Base-by-base conservation (phyloP, 495 filamentous ascomycete species). In the Penicillium robsamsonii region DNA sequence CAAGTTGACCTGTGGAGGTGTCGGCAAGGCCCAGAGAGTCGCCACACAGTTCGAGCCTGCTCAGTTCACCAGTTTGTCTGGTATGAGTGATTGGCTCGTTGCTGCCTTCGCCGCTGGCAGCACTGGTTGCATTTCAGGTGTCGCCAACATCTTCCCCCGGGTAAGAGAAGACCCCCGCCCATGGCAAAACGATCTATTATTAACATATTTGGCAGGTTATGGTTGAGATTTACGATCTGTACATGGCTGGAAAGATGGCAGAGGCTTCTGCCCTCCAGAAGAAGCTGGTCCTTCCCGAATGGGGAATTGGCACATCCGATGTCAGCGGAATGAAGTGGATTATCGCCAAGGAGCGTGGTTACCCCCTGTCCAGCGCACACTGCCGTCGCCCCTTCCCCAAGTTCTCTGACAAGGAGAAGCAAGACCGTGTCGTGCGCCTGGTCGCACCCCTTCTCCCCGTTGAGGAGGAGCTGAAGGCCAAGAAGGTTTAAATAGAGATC, bases 1-100 rank as follows among this genome's bases (percentile, higher is more conserved):
- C 4, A 87, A 88, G 52, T 67, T 89, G 50, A 87, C 84, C n/a
- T 87, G 84, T 58, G 85, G 83, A 5, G 80, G 77, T 51, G 82
- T 84, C 27, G 85, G 80, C 37, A 87, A 88, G 37, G 75, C 80
- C 50, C 77, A 78, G 20, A 66, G 79, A 15, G 67, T 82, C 0
- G 70, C 81, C 2, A 75, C 76, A 27, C 71, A 76, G 48, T 78
- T 85, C 48, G 63, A 69, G 3, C 67, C 77, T 3, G 70, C 75
- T 5, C 70, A 76, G 22, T 89, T 89, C 61, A 77, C 78, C 0
- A 78, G 84, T 7, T 86, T 81, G 61, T 82, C 81, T 22, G 86
- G 85, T 0, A 81, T 86, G 58, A 81, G 81, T 9, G 84, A 88
- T 61, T 87, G 86, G 66, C 67, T 89, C 29, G 66, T 87, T 37